Base-by-base conservation (phyloP, 257 asterid species). In the Solanum pinnatisectum region DNA sequence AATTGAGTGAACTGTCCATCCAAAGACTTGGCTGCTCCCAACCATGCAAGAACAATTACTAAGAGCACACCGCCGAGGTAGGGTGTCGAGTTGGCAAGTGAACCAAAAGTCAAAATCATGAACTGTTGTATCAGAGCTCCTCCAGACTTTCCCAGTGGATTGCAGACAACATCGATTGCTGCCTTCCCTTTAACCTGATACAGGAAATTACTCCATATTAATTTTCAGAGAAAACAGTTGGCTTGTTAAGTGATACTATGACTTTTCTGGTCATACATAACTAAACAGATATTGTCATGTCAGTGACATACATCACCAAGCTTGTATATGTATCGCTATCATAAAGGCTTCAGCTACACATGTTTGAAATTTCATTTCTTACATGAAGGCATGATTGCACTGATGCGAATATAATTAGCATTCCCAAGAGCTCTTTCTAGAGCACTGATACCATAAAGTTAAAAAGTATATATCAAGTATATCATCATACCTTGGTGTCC, bases 61-160 rank as follows among this genome's bases (percentile, higher is more conserved):
- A 97, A 92, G 81, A 97, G 98, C 84, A 97, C 76, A 12, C 99
- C 99, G 39, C 99, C 99, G 0, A 97, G 98, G 91, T 97, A 96
- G 4, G 99, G 99, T 86, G 99, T 97, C 25, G 99, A 97, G 89
- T 93, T 97, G 23, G 99, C 99, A 8, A 97, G 98, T 7, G 99
- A 97, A 6, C 99, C 99, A 32, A 97, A 97, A 63, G 95, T 91
- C 81, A 97, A 76, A 78, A 97, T 97, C 99, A 97, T 94, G 94
- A 97, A 97, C 89, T 97, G 99, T 89, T 95, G 99, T 88, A 97
- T 97, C 65, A 97, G 82, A 49, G 99, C 99, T 18, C 99, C 99
- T 37, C 99, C 99, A 5, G 99, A 97, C 83, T 97, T 97, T 13
- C 99, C 99, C 89, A 96, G 46, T 3, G 99, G 99, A 86, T 97